Base-by-base conservation (phyloP, 1,284 basidiomycete species). In the Sanguinoderma infundibulare region DNA sequence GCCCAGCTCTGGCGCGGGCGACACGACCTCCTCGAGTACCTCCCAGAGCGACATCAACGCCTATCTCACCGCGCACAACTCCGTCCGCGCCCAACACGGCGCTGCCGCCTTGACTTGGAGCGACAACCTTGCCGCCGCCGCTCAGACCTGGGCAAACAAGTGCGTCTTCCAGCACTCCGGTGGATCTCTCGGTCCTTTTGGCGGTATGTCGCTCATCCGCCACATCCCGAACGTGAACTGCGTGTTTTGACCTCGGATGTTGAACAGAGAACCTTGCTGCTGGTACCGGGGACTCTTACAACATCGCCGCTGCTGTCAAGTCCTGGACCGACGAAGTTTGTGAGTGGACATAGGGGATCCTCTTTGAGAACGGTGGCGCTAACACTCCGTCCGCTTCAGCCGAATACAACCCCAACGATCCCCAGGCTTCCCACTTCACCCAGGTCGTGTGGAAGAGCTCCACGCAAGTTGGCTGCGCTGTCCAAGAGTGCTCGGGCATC, bases 401-500 rank as follows among this genome's bases (percentile, higher is more conserved):
- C 3, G 69, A 85, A 53, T 91, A 89, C 71, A 69, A 87, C 67
- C 74, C 86, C 34, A 78, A 67, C 68, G 84, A 84, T 73, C 88
- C 87, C 2, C 59, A 73, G 50, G 69, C 81, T 17, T 89, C 87
- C 53, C 89, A 91, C 71, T 91, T 87, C 70, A 91, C 89, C 7
- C 89, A 91, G 73, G 72, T 74, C 44, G 87, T 91, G 3, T 91
- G 89, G 89, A 90, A 91, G 73, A 78, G 73, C 8, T 82, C 83
- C 12, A 83, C 80, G 1, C 75, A 88, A 62, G 75, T 90, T 34
- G 89, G 88, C 30, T 91, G 88, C 71, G 88, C 85, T 24, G 76
- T 83, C 38, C 73, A 79, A 57, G 66, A 72, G 17, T 88, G 86
- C 73, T 73, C 71, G 66, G 83, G 81, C 30, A 84, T 87, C 60